phyloP scores from a whole-genome alignment of 768 basidiomycete species.

The Serendipita sp. region DNA sequence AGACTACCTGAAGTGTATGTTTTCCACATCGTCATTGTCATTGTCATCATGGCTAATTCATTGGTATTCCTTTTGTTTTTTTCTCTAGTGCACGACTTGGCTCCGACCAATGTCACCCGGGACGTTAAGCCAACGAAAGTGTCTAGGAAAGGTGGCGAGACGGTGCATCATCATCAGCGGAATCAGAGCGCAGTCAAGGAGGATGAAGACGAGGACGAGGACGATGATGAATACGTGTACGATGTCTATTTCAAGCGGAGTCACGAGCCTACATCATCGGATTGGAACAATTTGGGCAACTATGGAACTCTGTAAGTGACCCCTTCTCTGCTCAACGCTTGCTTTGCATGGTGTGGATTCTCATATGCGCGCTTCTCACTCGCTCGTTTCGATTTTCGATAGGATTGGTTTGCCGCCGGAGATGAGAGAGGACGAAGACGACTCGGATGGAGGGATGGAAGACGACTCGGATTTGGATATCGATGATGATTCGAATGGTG shows the following conservation, averaged over 20 bases:
- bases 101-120: not conserved
- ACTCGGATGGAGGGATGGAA: slow-evolving; percentile 40
- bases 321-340: not conserved
- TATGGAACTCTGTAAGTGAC: slow-evolving; percentile 47
- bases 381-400: not conserved
- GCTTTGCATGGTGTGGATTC: slow-evolving; percentile 15
- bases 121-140: not conserved
- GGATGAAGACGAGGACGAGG: slow-evolving; percentile 25
- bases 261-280: slow-evolving; percentile 39
- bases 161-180: not conserved
- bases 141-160: not conserved
- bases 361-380: not conserved
- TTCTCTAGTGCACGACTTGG: slow-evolving; percentile 22
- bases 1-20: slow-evolving; percentile 51
- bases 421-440: slow-evolving; percentile 26
- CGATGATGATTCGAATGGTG: slow-evolving; percentile 78
- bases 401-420: slow-evolving; percentile 54
- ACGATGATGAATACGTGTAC: slow-evolving; percentile 57
- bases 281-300: slow-evolving; percentile 40
- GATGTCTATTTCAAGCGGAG: slow-evolving; percentile 57
- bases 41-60: slow-evolving; percentile 15
- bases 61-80: not conserved
- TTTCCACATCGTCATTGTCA: slow-evolving; percentile 19
- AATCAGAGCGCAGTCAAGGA: slow-evolving; percentile 9
- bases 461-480: slow-evolving; percentile 43